Base-by-base conservation (phyloP, 2,329 filamentous ascomycete species). In the Nigrospora osmanthi region DNA sequence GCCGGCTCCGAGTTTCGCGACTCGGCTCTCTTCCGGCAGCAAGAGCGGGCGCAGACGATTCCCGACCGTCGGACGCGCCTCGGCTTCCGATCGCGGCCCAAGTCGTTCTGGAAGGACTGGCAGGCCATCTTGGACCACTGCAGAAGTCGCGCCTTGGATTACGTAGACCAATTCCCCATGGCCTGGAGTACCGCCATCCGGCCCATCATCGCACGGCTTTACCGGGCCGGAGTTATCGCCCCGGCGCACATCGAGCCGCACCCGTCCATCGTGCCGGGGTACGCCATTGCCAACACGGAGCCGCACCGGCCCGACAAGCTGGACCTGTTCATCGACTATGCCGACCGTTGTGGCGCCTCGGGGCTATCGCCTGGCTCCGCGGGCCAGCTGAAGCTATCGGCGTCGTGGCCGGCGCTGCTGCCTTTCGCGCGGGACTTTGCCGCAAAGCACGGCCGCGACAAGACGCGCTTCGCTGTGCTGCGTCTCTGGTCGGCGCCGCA, bases 401-500 rank as follows among this genome's bases (percentile, higher is more conserved):
- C 54, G 28, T 49, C 57, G 4, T 58, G 64, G 44, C 58, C 63
- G 30, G 55, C 52, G 6, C 52, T 73, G 15, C 54, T 68, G 3
- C 49, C 48, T 1, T 50, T 49, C 1, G 66, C 64, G 6, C 55
- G 51, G 16, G 42, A 41, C 6, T 69, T 68, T 52, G 52, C 56
- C 3, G 44, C 45, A 9, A 38, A 49, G 40, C 43, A 56, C 12
- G 40, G 35, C 28, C 15, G 19, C 7, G 44, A 33, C 12, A 32
- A 47, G 6, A 64, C 67, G 13, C 55, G 57, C 6, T 75, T 75
- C 54, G 62, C 70, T 0, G 47, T 72, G 13, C 59, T 75, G 2
- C 59, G 67, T 6, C 49, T 74, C 38, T 75, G 70, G 70, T 68
- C 65, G 10, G 65, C 70, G 2, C 65, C 70, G 6, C 67, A 72